Percentiles rank a stretch among this genome's conserved stretches.
Evolutionary conservation across 2,329 filamentous ascomycete species (phyloP).

Genomic region (Stagonosporopsis vannaccii): DNA sequence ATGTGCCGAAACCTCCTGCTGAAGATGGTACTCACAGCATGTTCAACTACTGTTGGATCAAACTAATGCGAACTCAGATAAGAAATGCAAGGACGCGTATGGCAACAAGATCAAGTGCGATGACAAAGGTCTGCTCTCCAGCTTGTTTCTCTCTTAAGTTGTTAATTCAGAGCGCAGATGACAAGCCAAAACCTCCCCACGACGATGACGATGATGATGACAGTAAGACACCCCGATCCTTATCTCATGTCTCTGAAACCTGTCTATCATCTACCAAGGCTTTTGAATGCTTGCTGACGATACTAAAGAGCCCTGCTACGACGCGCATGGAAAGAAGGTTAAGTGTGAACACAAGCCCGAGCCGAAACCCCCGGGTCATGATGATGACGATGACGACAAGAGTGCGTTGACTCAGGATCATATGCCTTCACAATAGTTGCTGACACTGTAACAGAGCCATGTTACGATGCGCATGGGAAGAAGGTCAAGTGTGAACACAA

Average conservation of each 20-base stretch:
- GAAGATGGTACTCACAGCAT: neutral
- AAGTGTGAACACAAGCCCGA: too few species aligned
- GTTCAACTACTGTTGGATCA: neutral
- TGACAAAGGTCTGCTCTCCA: neutral
- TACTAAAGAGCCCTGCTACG: too few species aligned
- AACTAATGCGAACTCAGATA: neutral
- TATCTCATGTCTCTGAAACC: too few species aligned
- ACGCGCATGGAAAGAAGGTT: too few species aligned
- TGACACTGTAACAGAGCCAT: neutral
- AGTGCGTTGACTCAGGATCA: neutral
- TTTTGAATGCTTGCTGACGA: too few species aligned
- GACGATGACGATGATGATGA: too few species aligned
- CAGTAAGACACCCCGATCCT: too few species aligned
- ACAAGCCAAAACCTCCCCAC: neutral
- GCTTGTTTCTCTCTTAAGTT: neutral
- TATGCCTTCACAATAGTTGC: neutral
- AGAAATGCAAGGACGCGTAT: neutral
- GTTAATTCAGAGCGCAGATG: neutral
- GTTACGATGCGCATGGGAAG: neutral
- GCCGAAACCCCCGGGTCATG: too few species aligned
- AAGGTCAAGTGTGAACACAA: neutral
- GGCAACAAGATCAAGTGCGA: neutral
- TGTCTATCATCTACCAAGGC: too few species aligned
- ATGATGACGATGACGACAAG: neutral
- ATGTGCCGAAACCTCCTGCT: neutral